Conservation (phyloP, 306 rosid genomes). For the Ammopiptanthus mongolicus region DNA sequence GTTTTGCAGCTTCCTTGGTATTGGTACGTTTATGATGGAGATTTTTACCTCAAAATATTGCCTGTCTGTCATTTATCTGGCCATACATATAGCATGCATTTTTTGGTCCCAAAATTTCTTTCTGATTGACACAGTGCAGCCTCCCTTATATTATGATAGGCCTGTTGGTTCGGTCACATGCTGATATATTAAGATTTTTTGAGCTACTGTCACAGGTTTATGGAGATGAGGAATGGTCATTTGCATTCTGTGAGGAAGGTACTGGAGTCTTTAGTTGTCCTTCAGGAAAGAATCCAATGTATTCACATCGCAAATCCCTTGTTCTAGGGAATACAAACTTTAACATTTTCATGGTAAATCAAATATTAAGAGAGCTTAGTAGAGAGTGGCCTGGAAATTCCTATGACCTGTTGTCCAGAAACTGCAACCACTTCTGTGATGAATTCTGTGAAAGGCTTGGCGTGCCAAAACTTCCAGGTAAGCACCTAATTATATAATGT, state of each 20-base stretch:
- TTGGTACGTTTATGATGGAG: not conserved
- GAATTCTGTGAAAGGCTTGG: conserved; percentile 84
- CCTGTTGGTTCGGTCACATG: not conserved
- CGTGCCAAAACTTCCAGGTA: conserved; percentile 96
- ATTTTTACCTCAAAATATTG: not conserved
- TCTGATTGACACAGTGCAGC: not conserved
- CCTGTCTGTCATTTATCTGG: not conserved
- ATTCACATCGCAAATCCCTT: conserved; percentile 72
- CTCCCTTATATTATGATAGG: not conserved
- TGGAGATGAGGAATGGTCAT: conserved; percentile 98
- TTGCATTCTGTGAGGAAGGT: conserved; percentile 97
- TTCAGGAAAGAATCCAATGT: conserved; percentile 89
- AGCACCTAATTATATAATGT: not conserved
- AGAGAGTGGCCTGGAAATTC: conserved; percentile 94
- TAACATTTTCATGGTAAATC: conserved; percentile 72
- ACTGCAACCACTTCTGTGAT: conserved; percentile 98
- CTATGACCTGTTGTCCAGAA: conserved; percentile 80
- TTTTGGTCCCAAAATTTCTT: not conserved
- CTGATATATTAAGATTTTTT: conserved; percentile 15
- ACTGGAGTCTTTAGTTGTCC: conserved; percentile 97
- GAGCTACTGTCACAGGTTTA: conserved; percentile 44
- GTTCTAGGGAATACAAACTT: conserved; percentile 67
- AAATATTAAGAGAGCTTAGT: conserved; percentile 90
- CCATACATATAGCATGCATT: not conserved
- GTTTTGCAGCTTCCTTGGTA: not conserved